Conservation (phyloP, 306 rosid genomes). For the Gleditsia sinensis region DNA sequence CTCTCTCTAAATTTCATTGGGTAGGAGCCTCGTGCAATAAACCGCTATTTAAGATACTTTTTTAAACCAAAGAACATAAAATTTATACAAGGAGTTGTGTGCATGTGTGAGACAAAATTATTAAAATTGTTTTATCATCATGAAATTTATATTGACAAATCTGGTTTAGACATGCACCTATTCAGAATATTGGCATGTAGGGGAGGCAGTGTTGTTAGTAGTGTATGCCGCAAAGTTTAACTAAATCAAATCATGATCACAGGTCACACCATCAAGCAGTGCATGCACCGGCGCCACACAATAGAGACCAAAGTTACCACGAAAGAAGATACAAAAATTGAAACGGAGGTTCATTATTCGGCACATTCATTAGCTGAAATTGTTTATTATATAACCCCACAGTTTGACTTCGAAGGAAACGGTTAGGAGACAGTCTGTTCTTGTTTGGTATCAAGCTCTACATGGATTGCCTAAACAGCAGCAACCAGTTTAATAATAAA, state of each 20-base stretch:
- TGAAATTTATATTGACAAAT: background rate
- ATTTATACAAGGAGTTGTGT: background rate
- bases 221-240: background rate
- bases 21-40: too few relatives aligned
- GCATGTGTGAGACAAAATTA: background rate
- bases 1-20: too few relatives aligned
- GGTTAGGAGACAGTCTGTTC: background rate
- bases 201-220: too few relatives aligned
- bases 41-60: too few relatives aligned
- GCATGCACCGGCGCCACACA: background rate
- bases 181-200: too few relatives aligned
- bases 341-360: background rate
- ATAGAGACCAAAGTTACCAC: background rate
- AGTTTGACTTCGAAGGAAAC: background rate
- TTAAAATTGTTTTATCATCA: background rate
- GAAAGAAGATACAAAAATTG: background rate
- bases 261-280: background rate
- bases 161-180: too few relatives aligned
- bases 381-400: background rate
- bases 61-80: too few relatives aligned
- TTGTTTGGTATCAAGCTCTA: conserved; percentile 25
- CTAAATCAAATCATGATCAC: background rate
- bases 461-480: conserved; percentile 18
- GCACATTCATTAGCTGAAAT: background rate
- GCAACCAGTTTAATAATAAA: conserved; percentile 15